phyloP scores from a whole-genome alignment of 2,329 filamentous ascomycete species.

The Neonectria hederae region DNA sequence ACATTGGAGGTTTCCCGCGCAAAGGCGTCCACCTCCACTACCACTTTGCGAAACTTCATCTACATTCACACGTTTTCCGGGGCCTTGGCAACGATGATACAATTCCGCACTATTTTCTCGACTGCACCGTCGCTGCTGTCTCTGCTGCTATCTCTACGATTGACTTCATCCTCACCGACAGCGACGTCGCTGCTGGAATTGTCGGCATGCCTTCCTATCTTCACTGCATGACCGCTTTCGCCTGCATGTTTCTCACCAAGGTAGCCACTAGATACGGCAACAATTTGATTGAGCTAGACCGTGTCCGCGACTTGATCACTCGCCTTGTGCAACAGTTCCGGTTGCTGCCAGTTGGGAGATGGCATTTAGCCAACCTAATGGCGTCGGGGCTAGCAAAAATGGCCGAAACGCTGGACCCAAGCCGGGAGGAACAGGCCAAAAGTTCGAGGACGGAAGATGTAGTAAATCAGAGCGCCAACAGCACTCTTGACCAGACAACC shows the following conservation, averaged over 20 bases:
- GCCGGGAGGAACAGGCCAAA: background rate
- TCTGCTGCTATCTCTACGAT: slow-evolving; percentile 53
- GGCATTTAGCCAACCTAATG: slow-evolving; percentile 58
- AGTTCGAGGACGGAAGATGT: slow-evolving; percentile 1
- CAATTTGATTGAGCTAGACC: slow-evolving; percentile 49
- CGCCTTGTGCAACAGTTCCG: slow-evolving; percentile 53
- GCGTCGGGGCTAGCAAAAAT: slow-evolving; percentile 56
- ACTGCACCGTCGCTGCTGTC: slow-evolving; percentile 40
- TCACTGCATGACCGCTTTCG: slow-evolving; percentile 61
- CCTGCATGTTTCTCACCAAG: slow-evolving; percentile 59
- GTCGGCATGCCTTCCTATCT: slow-evolving; percentile 58
- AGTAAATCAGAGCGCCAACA: background rate
- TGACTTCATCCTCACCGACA: slow-evolving; percentile 52
- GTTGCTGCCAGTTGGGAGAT: slow-evolving; percentile 52
- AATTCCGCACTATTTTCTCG: slow-evolving; percentile 42
- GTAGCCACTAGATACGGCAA: slow-evolving; percentile 52
- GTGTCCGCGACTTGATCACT: slow-evolving; percentile 50
- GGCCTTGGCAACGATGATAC: slow-evolving; percentile 44
- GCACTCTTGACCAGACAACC: background rate
- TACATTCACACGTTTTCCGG: slow-evolving; percentile 51
- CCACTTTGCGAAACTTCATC: slow-evolving; percentile 51
- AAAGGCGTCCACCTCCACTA: slow-evolving; percentile 51
- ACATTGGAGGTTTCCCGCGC: slow-evolving; percentile 48
- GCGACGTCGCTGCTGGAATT: slow-evolving; percentile 49
- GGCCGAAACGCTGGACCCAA: slow-evolving; percentile 26